phyloP scores from a whole-genome alignment of 2,329 filamentous ascomycete genomes.

The Nannizziopsis barbatae region DNA sequence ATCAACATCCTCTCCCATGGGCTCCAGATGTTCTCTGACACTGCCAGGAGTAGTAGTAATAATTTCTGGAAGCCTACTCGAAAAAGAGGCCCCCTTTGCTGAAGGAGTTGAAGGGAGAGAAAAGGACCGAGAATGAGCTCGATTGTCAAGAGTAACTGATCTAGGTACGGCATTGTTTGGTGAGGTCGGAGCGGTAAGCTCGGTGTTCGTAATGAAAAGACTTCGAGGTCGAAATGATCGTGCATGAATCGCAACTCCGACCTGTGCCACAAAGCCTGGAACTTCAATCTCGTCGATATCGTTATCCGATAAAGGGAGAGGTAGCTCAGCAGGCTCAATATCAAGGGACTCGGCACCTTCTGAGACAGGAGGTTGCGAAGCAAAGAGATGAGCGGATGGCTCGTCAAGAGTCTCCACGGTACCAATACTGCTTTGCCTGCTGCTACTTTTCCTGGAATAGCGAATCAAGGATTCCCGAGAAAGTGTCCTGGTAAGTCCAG shows the following conservation, averaged over 20 bases:
- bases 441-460: slow-evolving; percentile 19
- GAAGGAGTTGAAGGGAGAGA: slow-evolving; percentile 8
- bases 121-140: slow-evolving; percentile 10
- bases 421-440: slow-evolving; percentile 31
- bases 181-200: slow-evolving; percentile 9
- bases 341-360: slow-evolving; percentile 22
- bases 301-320: slow-evolving; percentile 55
- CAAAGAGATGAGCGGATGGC: slow-evolving; percentile 3
- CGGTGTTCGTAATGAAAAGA: slow-evolving; percentile 28
- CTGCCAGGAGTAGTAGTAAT: slow-evolving; percentile 20
- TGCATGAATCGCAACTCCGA: slow-evolving; percentile 13
- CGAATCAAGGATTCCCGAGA: slow-evolving; percentile 31
- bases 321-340: slow-evolving; percentile 49
- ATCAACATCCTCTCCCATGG: slow-evolving; percentile 31
- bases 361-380: slow-evolving; percentile 6
- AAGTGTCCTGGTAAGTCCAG: slow-evolving; percentile 32
- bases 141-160: slow-evolving; percentile 3
- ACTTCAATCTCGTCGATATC: slow-evolving; percentile 74
- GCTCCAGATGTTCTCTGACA: slow-evolving; percentile 23
- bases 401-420: slow-evolving; percentile 19
- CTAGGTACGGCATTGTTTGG: slow-evolving; percentile 9
- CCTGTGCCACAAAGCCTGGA: slow-evolving; percentile 48
- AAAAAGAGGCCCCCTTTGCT: slow-evolving; percentile 1
- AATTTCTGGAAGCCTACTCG: slow-evolving; percentile 19
- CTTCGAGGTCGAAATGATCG: slow-evolving; percentile 30